Conservation (phyloP, 106 monocot species). For the Vanilla planifolia region DNA sequence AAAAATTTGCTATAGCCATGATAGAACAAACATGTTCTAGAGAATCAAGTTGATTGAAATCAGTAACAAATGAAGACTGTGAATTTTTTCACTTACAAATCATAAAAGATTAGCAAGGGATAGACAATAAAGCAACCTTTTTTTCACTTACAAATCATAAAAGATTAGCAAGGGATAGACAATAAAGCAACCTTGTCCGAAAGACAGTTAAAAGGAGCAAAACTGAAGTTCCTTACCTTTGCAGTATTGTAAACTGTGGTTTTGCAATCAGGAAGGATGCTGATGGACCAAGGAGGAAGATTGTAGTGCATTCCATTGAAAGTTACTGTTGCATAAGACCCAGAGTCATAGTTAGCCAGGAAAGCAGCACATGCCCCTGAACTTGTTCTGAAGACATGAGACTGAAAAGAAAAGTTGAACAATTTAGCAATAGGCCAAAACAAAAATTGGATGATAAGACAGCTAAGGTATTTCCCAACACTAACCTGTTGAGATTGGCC, state of each 20-base stretch:
- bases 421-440: neutral
- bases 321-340: conserved; percentile 50
- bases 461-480: neutral
- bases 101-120: too few relatives aligned
- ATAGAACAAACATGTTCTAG: too few relatives aligned
- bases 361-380: conserved; percentile 80
- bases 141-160: too few relatives aligned
- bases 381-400: conserved; percentile 65
- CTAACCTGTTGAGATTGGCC: conserved; percentile 70
- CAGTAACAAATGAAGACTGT: too few relatives aligned
- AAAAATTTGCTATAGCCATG: too few relatives aligned
- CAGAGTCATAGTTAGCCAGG: conserved; percentile 67
- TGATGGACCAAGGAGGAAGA: conserved; percentile 98
- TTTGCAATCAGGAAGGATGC: conserved; percentile 94
- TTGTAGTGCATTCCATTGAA: conserved; percentile 83
- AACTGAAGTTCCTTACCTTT: conserved; percentile 64
- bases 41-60: too few relatives aligned
- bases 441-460: neutral
- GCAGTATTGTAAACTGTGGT: conserved; percentile 88
- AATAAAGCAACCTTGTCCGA: too few relatives aligned
- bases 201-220: too few relatives aligned
- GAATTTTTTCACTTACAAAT: too few relatives aligned
- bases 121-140: too few relatives aligned
- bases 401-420: conserved; percentile 22
- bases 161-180: too few relatives aligned